These are phyloP conservation scores for Trypanosoma lewisi DNA, from an alignment of 208 protist genomes.

Conservation along the genomic window DNA sequence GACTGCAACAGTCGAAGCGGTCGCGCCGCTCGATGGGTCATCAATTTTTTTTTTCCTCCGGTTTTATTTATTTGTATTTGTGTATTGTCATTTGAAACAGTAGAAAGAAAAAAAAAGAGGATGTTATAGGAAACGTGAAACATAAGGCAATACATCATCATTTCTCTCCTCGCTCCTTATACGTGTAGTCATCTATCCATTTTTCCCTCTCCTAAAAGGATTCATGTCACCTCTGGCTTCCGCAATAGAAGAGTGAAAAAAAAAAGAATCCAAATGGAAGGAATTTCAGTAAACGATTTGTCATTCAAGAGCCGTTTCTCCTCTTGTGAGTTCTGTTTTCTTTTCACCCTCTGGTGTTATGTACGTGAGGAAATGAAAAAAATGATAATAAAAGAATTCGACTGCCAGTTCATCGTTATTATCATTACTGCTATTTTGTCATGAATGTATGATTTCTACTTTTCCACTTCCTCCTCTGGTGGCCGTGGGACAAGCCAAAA, in stretches of 20 bases:
- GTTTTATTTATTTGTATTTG: not conserved
- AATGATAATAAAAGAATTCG: not conserved
- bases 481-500: slow-evolving; percentile 20
- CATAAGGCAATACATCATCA: too few relatives aligned
- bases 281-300: too few relatives aligned
- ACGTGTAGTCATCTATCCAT: slow-evolving; percentile 1
- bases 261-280: too few relatives aligned
- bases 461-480: not conserved
- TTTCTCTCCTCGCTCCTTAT: too few relatives aligned
- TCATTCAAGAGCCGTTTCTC: too few relatives aligned
- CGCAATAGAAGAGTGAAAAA: not conserved
- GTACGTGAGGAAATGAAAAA: slow-evolving; percentile 8
- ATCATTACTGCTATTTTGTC: not conserved
- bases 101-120: not conserved
- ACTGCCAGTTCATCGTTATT: not conserved
- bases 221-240: too few relatives aligned
- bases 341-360: too few relatives aligned
- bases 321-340: too few relatives aligned
- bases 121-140: not conserved
- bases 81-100: not conserved
- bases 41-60: slow-evolving; percentile 18
- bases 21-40: slow-evolving; percentile 47
- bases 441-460: too few relatives aligned
- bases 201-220: not conserved
- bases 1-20: slow-evolving; percentile 54